Evolutionary conservation across 768 basidiomycete genomes (phyloP).

Genomic region (Hypholoma sublateritium): DNA sequence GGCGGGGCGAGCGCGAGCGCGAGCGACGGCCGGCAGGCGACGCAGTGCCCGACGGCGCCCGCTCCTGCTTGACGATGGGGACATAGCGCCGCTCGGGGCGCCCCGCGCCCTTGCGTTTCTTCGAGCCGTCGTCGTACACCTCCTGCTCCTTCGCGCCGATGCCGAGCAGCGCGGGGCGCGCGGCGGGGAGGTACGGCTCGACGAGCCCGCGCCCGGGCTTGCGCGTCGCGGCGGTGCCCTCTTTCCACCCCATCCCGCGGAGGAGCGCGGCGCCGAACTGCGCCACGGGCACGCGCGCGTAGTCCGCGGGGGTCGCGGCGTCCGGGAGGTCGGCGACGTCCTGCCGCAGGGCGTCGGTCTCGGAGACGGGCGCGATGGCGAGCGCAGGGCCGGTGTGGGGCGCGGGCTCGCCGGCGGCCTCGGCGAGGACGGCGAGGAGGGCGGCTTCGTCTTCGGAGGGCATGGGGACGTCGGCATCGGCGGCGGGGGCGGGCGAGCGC

Average conservation of each 20-base stretch:
- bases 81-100: slow-evolving; percentile 77
- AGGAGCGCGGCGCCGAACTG: slow-evolving; percentile 93
- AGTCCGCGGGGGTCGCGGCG: slow-evolving; percentile 76
- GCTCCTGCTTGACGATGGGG: slow-evolving; percentile 76
- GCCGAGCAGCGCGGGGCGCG: slow-evolving; percentile 85
- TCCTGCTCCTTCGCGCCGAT: slow-evolving; percentile 92
- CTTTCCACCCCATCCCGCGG: slow-evolving; percentile 97
- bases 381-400: slow-evolving; percentile 40
- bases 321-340: slow-evolving; percentile 84
- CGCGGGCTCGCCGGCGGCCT: slow-evolving; percentile 37
- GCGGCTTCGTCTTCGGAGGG: slow-evolving; percentile 71
- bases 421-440: slow-evolving; percentile 74
- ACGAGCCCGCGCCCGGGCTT: slow-evolving; percentile 61
- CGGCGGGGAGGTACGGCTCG: slow-evolving; percentile 79
- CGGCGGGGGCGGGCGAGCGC: slow-evolving; percentile 19
- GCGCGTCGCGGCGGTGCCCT: slow-evolving; percentile 69
- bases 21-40: slow-evolving; percentile 23
- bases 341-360: slow-evolving; percentile 81
- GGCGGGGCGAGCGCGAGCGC: slow-evolving; percentile 37
- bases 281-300: slow-evolving; percentile 86
- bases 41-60: slow-evolving; percentile 13
- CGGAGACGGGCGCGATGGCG: slow-evolving; percentile 62
- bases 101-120: slow-evolving; percentile 42
- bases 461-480: slow-evolving; percentile 7
- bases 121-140: slow-evolving; percentile 66